A percentile compares a stretch with the other conserved stretches of the same genome.
Evolutionary conservation across 1,284 basidiomycete genomes (phyloP).

Genomic region (Cutaneotrichosporon spelunceum): DNA sequence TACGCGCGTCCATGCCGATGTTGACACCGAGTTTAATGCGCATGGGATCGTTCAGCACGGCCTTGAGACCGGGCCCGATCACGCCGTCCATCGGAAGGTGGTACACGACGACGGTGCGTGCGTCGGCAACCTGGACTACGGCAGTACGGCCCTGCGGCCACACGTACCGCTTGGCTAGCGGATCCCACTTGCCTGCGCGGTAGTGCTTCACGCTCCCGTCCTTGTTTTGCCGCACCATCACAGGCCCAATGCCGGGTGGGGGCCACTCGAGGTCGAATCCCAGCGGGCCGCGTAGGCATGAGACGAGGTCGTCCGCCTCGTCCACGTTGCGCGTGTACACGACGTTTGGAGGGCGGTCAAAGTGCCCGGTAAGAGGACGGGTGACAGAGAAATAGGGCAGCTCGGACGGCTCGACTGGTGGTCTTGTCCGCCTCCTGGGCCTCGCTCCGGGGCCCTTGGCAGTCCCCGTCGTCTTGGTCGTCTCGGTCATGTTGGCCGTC

Average conservation of each 20-base stretch:
- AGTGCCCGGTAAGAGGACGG: conserved; percentile 11
- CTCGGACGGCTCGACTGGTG: not conserved
- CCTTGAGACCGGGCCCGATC: conserved; percentile 25
- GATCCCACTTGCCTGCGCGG: conserved; percentile 20
- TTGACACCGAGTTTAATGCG: conserved; percentile 50
- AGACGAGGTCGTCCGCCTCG: conserved; percentile 40
- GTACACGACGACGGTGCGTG: conserved; percentile 43
- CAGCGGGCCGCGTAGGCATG: conserved; percentile 36
- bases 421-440: not conserved
- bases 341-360: conserved; percentile 23
- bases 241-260: conserved; percentile 19
- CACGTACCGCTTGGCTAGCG: conserved; percentile 13
- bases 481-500: too few relatives aligned
- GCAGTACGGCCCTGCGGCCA: conserved; percentile 42
- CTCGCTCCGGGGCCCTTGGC: not conserved
- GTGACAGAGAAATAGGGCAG: conserved; percentile 26
- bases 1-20: conserved; percentile 44
- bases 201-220: conserved; percentile 1
- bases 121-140: conserved; percentile 50
- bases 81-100: conserved; percentile 34
- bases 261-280: conserved; percentile 50
- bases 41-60: conserved; percentile 37
- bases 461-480: too few relatives aligned
- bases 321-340: conserved; percentile 35
- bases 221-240: not conserved